A percentile compares a stretch with the other conserved stretches of the same genome.
Evolutionary conservation across 805 yeast genomes (phyloP).

Genomic region (Tetrapisispora namnaoensis): DNA sequence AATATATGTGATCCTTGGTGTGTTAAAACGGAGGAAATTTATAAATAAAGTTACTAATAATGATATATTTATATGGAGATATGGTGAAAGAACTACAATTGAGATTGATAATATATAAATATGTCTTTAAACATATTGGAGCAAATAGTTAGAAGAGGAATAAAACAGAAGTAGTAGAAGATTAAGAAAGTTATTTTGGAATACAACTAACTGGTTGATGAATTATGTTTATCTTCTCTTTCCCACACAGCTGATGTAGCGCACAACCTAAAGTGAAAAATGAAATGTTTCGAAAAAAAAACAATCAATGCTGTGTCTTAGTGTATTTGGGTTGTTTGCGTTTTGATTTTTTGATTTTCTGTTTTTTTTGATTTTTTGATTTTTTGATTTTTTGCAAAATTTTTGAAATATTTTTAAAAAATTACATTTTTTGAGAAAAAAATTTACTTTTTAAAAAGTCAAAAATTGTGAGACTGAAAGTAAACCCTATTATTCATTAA

Average conservation of each 20-base stretch:
- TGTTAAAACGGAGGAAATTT: background rate
- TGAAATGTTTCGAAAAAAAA: no score
- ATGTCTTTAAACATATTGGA: background rate
- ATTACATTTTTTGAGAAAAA: background rate
- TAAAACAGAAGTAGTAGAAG: background rate
- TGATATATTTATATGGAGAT: background rate
- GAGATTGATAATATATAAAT: background rate
- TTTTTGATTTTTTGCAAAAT: background rate
- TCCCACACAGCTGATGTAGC: no score
- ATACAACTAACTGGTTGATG: background rate
- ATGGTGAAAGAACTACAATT: background rate
- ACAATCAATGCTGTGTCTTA: background rate
- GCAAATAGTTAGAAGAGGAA: background rate
- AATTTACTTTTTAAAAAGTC: background rate
- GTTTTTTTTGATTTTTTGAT: background rate
- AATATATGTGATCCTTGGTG: constrained; percentile 3
- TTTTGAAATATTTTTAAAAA: background rate
- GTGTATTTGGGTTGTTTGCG: background rate
- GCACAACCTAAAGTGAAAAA: no score
- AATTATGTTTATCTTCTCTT: no score
- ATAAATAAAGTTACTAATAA: background rate
- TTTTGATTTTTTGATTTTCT: background rate
- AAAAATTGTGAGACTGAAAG: background rate
- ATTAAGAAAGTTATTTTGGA: background rate
- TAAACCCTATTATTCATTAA: background rate